Evolutionary conservation across 163 green algal species (phyloP), one percentile per base, ranked within the genome.

Genomic region (Scenedesmus sp.): DNA sequence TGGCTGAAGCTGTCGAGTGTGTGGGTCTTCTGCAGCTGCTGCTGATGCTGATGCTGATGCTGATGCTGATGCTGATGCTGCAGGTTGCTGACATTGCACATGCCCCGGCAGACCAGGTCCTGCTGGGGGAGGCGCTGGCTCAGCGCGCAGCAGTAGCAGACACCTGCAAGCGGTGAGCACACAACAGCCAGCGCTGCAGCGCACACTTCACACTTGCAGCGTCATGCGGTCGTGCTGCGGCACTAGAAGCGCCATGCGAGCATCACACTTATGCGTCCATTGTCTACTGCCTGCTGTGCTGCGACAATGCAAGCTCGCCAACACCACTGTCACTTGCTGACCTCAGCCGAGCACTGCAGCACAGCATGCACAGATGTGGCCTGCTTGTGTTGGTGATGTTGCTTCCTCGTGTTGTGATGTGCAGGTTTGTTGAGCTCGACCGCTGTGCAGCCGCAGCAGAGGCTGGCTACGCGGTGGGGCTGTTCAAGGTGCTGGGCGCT

Each of bases 381-480:
- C 37, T 56, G 35, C 0, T 83, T 10, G 22, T 83, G 72, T 44
- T 83, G 1, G 9, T 65, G 79, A 20, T 40, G 43, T 22, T 65
- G 79, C 18, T 43, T 43, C 26, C n/a, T 12, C 42, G 37, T 20
- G 18, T 61, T 44, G 43, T n/a, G 37, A 1, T 56, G 0, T 94
- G 89, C 90, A 96, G 95, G 92, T 79, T 93, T 42, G 86, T 97
- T 3, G 95, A 97, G 93, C 51, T 97, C 10, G 95, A 97, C 87
- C 81, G 95, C 9, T 93, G 87, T 70, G 72, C 87, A 44, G 93
- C 93, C 3, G 93, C 94, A 0, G 26, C 12, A 33, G 94, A 97
- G 89, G 90, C 72, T 20, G 93, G 85, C 20, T 96, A 95, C 40
- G 33, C 5, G 4, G 76, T 81, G 42, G 92, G 76, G 0, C 86